Conservation (phyloP, 345 rosid genomes). For the Arabidopsis thaliana region TAIR10.1 NC_003076.8:18798001-18798500, state of each 20-base stretch:
- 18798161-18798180: neutral
- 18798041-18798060: constrained; percentile 99
- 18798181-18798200: neutral
- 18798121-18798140: constrained; percentile 58
- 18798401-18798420: constrained; percentile 38
- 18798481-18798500: constrained; percentile 80
- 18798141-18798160: constrained; percentile 19
- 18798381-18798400: constrained; percentile 92
- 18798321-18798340: constrained; percentile 86
- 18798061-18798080: constrained; percentile 92
- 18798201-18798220: neutral
- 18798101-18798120: constrained; percentile 96
- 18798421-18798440: neutral
- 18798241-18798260: constrained; percentile 99
- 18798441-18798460: constrained; percentile 33
- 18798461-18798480: constrained; percentile 85
- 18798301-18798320: constrained; percentile 78
- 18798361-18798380: constrained; percentile 88
- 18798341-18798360: constrained; percentile 85
- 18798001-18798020: constrained; percentile 92
- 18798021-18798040: constrained; percentile 98
- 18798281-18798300: constrained; percentile 77
- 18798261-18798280: constrained; percentile 95
- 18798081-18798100: constrained; percentile 93
- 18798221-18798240: constrained; percentile 75